Percentiles rank a stretch among this genome's conserved stretches.
These are phyloP conservation scores for Mrakia frigida DNA, from an alignment of 768 basidiomycete species.

Conservation along the genomic window DNA sequence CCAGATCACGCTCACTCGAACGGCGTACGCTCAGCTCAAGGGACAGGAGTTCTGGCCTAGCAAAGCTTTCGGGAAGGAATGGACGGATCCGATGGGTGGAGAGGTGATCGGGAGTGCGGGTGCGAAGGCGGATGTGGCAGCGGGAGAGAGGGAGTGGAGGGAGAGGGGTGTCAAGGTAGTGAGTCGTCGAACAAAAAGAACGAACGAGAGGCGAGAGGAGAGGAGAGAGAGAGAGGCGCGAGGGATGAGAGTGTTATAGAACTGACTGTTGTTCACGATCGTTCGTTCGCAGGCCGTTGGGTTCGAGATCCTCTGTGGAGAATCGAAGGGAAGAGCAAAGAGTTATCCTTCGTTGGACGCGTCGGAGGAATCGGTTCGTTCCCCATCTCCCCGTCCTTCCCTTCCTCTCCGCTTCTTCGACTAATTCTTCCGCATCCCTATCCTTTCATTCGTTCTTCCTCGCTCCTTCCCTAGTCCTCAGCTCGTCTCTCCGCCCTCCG, in stretches of 20 bases:
- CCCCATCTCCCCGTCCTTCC: not conserved
- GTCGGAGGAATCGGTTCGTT: slow-evolving; percentile 22
- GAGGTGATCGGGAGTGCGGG: slow-evolving; percentile 35
- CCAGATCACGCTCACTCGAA: slow-evolving; percentile 72
- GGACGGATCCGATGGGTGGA: slow-evolving; percentile 34
- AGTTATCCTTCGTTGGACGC: slow-evolving; percentile 25
- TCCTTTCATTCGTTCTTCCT: not conserved
- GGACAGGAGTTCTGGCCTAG: slow-evolving; percentile 91
- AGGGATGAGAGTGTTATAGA: no score
- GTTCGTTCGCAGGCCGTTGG: slow-evolving; percentile 70
- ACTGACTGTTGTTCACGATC: not conserved
- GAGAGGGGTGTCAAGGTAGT: slow-evolving; percentile 93
- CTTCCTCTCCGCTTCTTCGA: not conserved
- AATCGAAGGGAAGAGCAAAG: slow-evolving; percentile 24
- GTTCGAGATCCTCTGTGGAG: slow-evolving; percentile 82
- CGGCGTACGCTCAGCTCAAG: slow-evolving; percentile 86
- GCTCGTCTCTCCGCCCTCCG: slow-evolving; percentile 64
- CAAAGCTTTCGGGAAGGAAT: slow-evolving; percentile 67
- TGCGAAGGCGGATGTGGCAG: slow-evolving; percentile 40
- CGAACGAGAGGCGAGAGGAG: no score
- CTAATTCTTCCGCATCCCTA: not conserved
- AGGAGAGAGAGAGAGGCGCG: not conserved
- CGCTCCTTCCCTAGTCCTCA: slow-evolving; percentile 51
- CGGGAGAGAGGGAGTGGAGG: slow-evolving; percentile 66
- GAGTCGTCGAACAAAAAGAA: no score